phyloP scores from a whole-genome alignment of 495 filamentous ascomycete genomes.

The Lophium mytilinum region DNA sequence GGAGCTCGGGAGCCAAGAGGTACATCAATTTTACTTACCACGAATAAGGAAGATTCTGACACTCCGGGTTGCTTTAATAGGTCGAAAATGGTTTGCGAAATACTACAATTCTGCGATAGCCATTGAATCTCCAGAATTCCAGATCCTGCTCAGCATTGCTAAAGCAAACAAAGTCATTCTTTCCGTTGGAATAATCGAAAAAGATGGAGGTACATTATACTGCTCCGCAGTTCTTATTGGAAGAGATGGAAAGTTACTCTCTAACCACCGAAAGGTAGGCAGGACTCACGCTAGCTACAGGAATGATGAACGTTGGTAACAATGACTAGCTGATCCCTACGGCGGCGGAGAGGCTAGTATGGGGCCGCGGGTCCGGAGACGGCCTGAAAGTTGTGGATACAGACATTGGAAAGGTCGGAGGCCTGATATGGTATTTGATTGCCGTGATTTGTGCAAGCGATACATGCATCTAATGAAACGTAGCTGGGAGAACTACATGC shows the following conservation, averaged over 20 bases:
- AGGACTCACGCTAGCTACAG: background rate
- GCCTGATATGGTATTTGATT: conserved; percentile 34
- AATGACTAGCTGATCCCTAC: conserved; percentile 35
- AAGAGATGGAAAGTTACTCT: conserved; percentile 31
- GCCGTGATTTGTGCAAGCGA: background rate
- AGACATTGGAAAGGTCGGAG: conserved; percentile 37
- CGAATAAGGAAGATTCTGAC: background rate
- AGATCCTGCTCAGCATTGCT: conserved; percentile 30
- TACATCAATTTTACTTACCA: background rate
- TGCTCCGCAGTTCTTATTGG: conserved; percentile 35
- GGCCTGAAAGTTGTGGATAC: conserved; percentile 36
- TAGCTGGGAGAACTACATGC: conserved; percentile 43
- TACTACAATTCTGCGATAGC: conserved; percentile 35
- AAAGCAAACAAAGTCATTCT: conserved; percentile 32
- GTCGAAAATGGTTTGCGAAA: conserved; percentile 37
- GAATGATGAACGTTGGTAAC: background rate
- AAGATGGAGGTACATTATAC: conserved; percentile 37
- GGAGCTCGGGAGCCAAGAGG: conserved; percentile 37
- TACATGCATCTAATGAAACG: background rate
- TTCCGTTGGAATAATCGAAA: conserved; percentile 38
- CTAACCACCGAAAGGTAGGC: conserved; percentile 36
- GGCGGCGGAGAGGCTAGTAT: conserved; percentile 36
- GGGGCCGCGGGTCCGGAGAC: conserved; percentile 38
- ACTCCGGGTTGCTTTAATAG: conserved; percentile 11
- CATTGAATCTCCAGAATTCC: conserved; percentile 32